These are phyloP conservation scores for Striga hermonthica DNA, from an alignment of 305 asterid species.

Conservation along the genomic window DNA sequence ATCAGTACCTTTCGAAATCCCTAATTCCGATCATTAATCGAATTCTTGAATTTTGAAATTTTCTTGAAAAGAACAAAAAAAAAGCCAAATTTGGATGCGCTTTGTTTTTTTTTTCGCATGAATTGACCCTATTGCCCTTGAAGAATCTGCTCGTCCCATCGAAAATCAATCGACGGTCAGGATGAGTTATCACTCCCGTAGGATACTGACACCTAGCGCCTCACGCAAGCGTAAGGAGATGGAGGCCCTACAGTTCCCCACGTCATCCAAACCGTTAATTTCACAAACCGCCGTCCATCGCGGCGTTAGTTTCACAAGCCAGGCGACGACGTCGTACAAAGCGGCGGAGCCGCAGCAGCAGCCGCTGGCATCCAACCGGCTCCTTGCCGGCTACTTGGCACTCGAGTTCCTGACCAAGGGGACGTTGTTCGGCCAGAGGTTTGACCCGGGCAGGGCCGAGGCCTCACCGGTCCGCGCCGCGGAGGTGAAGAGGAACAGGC, in stretches of 20 bases:
- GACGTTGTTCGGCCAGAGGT: constrained; percentile 45
- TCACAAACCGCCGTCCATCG: constrained; percentile 33
- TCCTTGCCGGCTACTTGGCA: constrained; percentile 68
- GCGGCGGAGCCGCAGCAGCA: constrained; percentile 27
- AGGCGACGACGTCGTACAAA: constrained; percentile 36
- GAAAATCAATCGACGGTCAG: constrained; percentile 37
- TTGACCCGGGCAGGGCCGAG: constrained; percentile 51
- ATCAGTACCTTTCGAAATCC: constrained; percentile 10
- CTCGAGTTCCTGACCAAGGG: constrained; percentile 52
- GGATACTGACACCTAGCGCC: constrained; percentile 37
- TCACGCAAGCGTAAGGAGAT: constrained; percentile 54
- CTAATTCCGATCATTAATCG: constrained; percentile 4
- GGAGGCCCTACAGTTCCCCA: constrained; percentile 30
- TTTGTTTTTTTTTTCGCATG: constrained; percentile 3
- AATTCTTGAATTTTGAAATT: background rate
- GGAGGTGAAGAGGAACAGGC: constrained; percentile 31
- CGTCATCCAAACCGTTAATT: constrained; percentile 39
- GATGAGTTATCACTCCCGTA: constrained; percentile 50
- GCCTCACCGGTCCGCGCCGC: constrained; percentile 32
- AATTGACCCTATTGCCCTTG: constrained; percentile 8
- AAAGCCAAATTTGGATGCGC: background rate
- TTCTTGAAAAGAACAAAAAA: background rate
- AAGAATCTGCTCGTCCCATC: background rate
- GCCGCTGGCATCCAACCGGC: constrained; percentile 37
- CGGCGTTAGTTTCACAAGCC: constrained; percentile 26